Conservation (phyloP, 805 yeast genomes). For the Saccharomycopsis olivae region DNA sequence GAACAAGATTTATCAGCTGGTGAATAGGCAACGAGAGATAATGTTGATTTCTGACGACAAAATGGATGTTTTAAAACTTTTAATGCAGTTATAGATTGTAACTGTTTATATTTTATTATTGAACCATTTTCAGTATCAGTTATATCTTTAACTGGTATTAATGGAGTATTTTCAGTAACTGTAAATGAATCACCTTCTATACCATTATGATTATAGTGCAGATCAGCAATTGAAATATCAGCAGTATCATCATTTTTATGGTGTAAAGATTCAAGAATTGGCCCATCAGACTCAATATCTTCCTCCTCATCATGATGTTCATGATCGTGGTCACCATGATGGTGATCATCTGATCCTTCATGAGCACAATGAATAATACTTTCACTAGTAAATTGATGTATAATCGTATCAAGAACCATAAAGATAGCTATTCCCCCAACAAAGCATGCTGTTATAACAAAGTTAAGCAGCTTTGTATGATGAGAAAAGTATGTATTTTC, state of each 20-base stretch:
- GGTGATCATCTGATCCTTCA: constrained; percentile 19
- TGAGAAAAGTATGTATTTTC: constrained; percentile 22
- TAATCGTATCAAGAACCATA: constrained; percentile 44
- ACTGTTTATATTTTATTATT: constrained; percentile 8
- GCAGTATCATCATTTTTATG: not conserved
- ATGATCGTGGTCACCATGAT: constrained; percentile 19
- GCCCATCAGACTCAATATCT: not conserved
- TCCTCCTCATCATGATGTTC: constrained; percentile 5
- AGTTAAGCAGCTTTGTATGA: constrained; percentile 23
- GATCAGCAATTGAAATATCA: not conserved
- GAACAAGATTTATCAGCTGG: not conserved
- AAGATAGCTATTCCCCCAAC: constrained; percentile 55
- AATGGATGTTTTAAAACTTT: constrained; percentile 15
- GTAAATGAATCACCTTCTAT: not conserved
- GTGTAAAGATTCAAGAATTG: not conserved
- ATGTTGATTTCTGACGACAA: constrained; percentile 2
- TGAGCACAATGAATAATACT: constrained; percentile 83
- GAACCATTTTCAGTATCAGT: not conserved
- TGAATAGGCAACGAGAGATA: constrained; percentile 9
- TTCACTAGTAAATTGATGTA: constrained; percentile 70
- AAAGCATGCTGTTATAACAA: constrained; percentile 35
- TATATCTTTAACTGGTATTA: too few relatives aligned
- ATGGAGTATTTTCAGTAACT: not conserved
- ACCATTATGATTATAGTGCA: too few relatives aligned
- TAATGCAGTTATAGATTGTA: constrained; percentile 14